phyloP scores from a whole-genome alignment of 352 stramenopile species.

The Poterioochromonas sp. region DNA sequence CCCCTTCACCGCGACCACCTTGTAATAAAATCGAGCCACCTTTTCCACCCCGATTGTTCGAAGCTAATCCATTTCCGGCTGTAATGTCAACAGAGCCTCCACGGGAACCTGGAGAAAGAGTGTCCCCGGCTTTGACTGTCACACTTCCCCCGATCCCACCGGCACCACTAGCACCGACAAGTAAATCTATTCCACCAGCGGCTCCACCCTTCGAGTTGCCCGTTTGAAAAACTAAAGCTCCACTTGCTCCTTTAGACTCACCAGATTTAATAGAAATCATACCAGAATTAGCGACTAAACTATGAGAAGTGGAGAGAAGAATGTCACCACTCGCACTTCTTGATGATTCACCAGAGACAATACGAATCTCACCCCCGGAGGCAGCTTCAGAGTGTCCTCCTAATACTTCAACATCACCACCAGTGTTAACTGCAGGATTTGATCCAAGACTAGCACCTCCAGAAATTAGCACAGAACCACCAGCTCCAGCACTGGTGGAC shows the following conservation, averaged over 20 bases:
- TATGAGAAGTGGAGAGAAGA: not conserved
- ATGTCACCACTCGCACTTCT: not conserved
- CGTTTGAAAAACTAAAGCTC: not conserved
- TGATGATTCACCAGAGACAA: not conserved
- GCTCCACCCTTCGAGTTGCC: not conserved
- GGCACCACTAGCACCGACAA: not conserved
- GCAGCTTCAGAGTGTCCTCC: slow-evolving; percentile 28
- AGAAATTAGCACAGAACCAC: not conserved
- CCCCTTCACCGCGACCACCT: not conserved
- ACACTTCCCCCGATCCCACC: not conserved
- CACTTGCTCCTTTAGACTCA: slow-evolving; percentile 47
- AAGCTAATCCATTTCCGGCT: not conserved
- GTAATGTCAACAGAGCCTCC: not conserved
- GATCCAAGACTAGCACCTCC: not conserved
- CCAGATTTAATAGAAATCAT: slow-evolving; percentile 66
- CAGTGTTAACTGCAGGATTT: not conserved
- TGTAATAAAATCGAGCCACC: not conserved
- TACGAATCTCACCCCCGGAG: not conserved
- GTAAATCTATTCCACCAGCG: not conserved
- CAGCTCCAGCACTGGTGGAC: not conserved
- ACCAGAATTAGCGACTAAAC: slow-evolving; percentile 61
- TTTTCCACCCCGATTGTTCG: not conserved
- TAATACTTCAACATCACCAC: slow-evolving; percentile 36
- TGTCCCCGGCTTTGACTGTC: not conserved
- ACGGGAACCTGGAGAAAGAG: not conserved